Conservation (phyloP, 2,329 filamentous ascomycete species). For the Tolypocladium amazonense region DNA sequence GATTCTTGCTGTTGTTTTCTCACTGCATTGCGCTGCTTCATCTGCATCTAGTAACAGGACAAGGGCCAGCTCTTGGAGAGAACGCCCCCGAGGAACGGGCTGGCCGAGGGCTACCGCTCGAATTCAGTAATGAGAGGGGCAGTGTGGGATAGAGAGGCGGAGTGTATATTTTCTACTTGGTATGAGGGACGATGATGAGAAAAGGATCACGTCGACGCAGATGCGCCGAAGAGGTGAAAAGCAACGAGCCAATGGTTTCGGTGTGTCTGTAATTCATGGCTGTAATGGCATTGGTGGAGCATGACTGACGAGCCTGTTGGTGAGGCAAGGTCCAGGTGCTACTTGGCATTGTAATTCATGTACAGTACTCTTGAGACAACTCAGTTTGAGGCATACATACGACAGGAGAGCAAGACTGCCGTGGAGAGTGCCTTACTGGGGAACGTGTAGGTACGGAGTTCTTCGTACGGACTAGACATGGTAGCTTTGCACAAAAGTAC, state of each 20-base stretch:
- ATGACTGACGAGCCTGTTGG: neutral
- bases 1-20: slow-evolving; percentile 6
- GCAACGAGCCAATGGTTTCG: neutral
- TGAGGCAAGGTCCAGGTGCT: neutral
- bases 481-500: neutral
- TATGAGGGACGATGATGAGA: slow-evolving; percentile 1
- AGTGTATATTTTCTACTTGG: slow-evolving; percentile 1
- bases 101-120: neutral
- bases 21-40: slow-evolving; percentile 9
- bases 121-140: neutral
- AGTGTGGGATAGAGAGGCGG: neutral
- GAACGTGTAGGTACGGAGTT: neutral
- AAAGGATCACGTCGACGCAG: neutral
- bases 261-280: neutral
- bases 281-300: neutral
- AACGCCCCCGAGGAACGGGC: neutral
- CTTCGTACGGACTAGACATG: neutral
- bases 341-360: neutral
- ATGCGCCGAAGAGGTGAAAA: neutral
- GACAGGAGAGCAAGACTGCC: too few relatives aligned
- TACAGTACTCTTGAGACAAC: neutral
- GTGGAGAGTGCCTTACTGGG: neutral
- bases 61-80: neutral
- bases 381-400: too few relatives aligned
- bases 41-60: slow-evolving; percentile 6